Evolutionary conservation across 116 monocot species (phyloP).

Genomic region (Trichopus zeylanicus): DNA sequence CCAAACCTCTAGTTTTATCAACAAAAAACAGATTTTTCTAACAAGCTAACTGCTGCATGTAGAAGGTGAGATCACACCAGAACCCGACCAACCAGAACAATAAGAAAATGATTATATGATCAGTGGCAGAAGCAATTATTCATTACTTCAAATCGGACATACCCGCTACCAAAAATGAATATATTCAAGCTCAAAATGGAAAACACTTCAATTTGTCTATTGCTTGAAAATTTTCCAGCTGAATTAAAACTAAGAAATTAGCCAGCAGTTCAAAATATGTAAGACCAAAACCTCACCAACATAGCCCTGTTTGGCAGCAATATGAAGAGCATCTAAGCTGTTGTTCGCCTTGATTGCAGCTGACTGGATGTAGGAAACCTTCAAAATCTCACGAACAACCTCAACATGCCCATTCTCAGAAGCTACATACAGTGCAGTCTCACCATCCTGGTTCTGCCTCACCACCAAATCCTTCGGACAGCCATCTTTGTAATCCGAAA

Average conservation of each 20-base stretch:
- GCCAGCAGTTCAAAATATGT: background rate
- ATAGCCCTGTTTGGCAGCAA: slow-evolving; percentile 70
- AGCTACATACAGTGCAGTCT: slow-evolving; percentile 51
- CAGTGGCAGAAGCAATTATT: too few relatives aligned
- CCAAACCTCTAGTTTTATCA: too few relatives aligned
- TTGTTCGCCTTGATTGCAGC: slow-evolving; percentile 48
- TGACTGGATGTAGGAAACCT: slow-evolving; percentile 22
- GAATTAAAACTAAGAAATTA: background rate
- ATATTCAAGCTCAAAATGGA: too few relatives aligned
- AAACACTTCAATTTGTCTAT: too few relatives aligned
- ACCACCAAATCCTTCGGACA: slow-evolving; percentile 28
- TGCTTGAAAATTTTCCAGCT: too few relatives aligned
- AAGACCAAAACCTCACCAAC: slow-evolving; percentile 24
- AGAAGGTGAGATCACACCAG: too few relatives aligned
- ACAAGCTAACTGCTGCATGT: too few relatives aligned
- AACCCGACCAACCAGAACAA: too few relatives aligned
- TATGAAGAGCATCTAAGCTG: slow-evolving; percentile 52
- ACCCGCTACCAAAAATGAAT: too few relatives aligned
- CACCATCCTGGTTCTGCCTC: slow-evolving; percentile 48
- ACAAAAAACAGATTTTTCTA: too few relatives aligned
- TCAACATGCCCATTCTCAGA: slow-evolving; percentile 49
- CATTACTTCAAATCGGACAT: too few relatives aligned
- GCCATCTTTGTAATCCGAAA: slow-evolving; percentile 13
- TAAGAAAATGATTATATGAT: too few relatives aligned
- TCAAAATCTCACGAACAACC: slow-evolving; percentile 39